Base-by-base conservation (phyloP, 2,329 filamentous ascomycete genomes). In the Fusarium irregulare region DNA sequence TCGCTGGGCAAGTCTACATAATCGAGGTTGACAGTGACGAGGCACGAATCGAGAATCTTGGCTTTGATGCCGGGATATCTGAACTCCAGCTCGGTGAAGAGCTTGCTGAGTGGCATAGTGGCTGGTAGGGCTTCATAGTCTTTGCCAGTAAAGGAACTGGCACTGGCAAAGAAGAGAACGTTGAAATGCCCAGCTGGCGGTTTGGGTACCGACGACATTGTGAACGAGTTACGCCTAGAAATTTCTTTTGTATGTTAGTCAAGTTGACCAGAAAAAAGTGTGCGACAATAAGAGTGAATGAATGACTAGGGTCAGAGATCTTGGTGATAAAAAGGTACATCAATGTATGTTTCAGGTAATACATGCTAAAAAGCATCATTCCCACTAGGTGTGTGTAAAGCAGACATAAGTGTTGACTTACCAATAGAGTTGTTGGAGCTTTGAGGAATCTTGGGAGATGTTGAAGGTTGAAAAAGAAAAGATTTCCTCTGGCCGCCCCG, bases 91-190 rank as follows among this genome's bases (percentile, higher is more conserved):
- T 82, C 77, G n/a, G 82, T 80, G 74, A 93, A 93, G 23, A 97
- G 85, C 70, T 87, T 82, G 41, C 81, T 78, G 28, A 93, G 78
- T 3, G 86, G 81, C 37, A 94, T 78, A 37, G 92, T 92, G 14
- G 92, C 92, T 4, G 87, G 83, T 13, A 96, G 78, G 18, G 81
- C 75, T 76, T 96, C 93, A 66, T 83, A 83, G 64, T 90, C 85
- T 76, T 88, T 92, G n/a, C 84, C 83, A 2, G 93, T 93, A 78
- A 87, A 92, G 32, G 90, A 90, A 60, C 87, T 86, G 16, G 92
- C 92, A 66, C 88, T 87, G 61, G 93, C 93, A 81, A 97, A 97
- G 81, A 95, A 97, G 58, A 96, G 87, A 47, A 97, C 83, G 60
- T 87, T 92, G 82, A 96, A 97, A 71, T 92, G 87, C n/a, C 87